phyloP scores from a whole-genome alignment of 2,329 filamentous ascomycete genomes.

The Fusarium goolgardi region DNA sequence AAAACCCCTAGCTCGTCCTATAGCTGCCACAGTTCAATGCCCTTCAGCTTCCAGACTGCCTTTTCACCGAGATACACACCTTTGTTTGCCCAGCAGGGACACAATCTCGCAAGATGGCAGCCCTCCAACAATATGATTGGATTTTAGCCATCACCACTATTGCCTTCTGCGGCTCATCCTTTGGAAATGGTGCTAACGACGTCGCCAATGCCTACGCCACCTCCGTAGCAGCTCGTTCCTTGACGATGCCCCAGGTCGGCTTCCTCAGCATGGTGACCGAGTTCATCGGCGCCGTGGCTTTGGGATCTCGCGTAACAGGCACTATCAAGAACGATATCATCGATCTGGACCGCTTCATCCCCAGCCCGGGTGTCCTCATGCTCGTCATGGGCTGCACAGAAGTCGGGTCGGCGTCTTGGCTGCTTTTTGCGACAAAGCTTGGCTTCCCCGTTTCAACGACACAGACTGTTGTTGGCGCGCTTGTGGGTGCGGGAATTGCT shows the following conservation, averaged over 20 bases:
- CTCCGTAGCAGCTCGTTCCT: background rate
- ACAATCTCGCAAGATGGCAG: background rate
- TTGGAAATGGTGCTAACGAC: background rate
- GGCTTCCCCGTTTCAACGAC: background rate
- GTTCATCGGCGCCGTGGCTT: background rate
- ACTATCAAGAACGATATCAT: background rate
- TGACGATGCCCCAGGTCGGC: background rate
- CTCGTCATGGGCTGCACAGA: background rate
- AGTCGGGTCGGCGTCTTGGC: accelerated
- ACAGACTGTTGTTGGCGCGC: background rate
- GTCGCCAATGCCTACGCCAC: background rate
- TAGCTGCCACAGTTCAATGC: accelerated
- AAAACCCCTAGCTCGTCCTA: background rate
- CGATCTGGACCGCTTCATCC: accelerated
- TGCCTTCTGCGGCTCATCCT: background rate
- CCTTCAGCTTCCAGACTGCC: background rate
- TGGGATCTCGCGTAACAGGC: background rate
- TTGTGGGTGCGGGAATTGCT: background rate
- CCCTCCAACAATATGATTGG: background rate
- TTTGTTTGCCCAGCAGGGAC: background rate
- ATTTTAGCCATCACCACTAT: background rate
- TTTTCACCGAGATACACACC: background rate
- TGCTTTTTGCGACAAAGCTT: background rate
- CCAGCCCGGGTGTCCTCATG: background rate
- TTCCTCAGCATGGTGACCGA: background rate